Percentiles rank a stretch among this genome's conserved stretches.
Evolutionary conservation across 805 yeast species (phyloP).

Genomic region (Saccharomycopsis sp.): DNA sequence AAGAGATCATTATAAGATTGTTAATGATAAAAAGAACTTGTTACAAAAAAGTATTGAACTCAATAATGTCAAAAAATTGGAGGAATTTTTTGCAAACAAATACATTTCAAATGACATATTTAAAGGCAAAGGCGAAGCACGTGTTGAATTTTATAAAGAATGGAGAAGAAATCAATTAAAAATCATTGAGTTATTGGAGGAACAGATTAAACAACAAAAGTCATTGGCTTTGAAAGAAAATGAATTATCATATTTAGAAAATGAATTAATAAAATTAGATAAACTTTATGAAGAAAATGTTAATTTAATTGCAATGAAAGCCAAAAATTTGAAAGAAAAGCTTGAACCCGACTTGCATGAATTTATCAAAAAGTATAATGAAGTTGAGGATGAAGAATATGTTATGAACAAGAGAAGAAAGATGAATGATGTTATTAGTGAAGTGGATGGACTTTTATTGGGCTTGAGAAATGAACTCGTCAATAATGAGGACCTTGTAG

Average conservation of each 20-base stretch:
- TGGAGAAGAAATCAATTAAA: constrained; percentile 30
- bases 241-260: constrained; percentile 55
- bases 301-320: constrained; percentile 21
- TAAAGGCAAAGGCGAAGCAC: constrained; percentile 20
- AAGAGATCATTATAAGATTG: constrained; percentile 15
- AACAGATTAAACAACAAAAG: constrained; percentile 33
- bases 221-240: constrained; percentile 37
- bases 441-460: constrained; percentile 17
- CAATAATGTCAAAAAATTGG: constrained; percentile 3
- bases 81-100: constrained; percentile 18
- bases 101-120: constrained; percentile 23
- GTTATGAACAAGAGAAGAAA: constrained; percentile 10
- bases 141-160: constrained; percentile 19
- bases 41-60: constrained; percentile 14
- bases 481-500: constrained; percentile 8
- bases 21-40: constrained; percentile 18
- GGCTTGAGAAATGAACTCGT: constrained; percentile 11
- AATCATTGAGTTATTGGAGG: constrained; percentile 36
- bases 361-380: constrained; percentile 10
- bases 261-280: constrained; percentile 45
- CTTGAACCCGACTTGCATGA: constrained; percentile 13
- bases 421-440: constrained; percentile 15
- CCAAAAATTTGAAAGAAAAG: constrained; percentile 16
- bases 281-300: constrained; percentile 38
- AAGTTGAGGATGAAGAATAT: background rate